Base-by-base conservation (phyloP, 2,329 filamentous ascomycete genomes). In the Talaromyces sp. region DNA sequence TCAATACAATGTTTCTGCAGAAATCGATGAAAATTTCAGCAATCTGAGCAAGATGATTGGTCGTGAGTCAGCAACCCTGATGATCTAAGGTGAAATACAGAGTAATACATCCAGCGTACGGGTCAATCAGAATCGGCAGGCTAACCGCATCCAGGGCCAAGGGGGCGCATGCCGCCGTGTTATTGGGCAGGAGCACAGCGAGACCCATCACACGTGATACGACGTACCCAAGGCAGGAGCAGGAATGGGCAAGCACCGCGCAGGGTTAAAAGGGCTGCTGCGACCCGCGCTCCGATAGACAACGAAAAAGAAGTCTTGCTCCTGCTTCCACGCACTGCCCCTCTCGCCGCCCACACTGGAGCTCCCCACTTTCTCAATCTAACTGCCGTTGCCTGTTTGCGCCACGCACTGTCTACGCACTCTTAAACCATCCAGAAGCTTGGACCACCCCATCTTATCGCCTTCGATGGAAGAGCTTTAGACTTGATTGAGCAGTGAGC, bases 181-280 rank as follows among this genome's bases (percentile, higher is more conserved):
- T 43, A 65, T 65, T 2, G 59, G 63, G 22, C 24, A 24, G 27
- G 57, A 27, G 33, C 39, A 31, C 14, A 1, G 8, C 37, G 13
- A 43, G 19, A 19, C 3, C 24, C 37, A n/a, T 50, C 31, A 41
- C 37, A 66, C 62, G 61, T 50, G 61, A 60, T 35, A 47, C 39
- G 33, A 11, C 22, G 31, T 35, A 58, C 62, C 37, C 49, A 59
- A 19, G 39, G 22, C 19, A 14, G 7, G 69, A 65, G 70, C 47
- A 54, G 43, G 58, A 33, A 59, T 59, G 19, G 27, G 27, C 39
- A 59, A 69, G 60, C 35, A 33, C 63, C 45, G 68, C 69, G 69
- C 71, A 73, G 71, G 72, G 72, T 77, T 77, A 77, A 78, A 76
- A 77, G 73, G 75, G 75, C 64, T 50, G 70, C 70, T 64, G 66